These are phyloP conservation scores for Tarenaya hassleriana DNA, from an alignment of 345 rosid species.

Conservation along the genomic window DNA sequence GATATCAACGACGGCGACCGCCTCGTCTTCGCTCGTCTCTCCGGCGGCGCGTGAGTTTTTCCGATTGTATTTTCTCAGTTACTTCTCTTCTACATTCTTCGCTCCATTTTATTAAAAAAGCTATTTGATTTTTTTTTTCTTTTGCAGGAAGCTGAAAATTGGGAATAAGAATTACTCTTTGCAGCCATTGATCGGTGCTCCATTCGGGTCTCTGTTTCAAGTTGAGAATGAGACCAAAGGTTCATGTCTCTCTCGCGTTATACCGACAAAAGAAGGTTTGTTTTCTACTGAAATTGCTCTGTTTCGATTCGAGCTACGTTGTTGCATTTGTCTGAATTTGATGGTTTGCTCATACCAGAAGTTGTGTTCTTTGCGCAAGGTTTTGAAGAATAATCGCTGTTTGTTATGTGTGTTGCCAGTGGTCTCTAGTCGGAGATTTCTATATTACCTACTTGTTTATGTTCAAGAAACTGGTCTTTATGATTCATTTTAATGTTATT, in stretches of 20 bases:
- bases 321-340: background rate
- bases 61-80: slow-evolving; percentile 5
- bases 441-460: no score
- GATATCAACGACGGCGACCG: slow-evolving; percentile 97
- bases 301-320: slow-evolving; percentile 1
- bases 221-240: slow-evolving; percentile 61
- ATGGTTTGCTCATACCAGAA: background rate
- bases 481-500: background rate
- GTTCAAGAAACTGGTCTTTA: background rate
- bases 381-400: background rate
- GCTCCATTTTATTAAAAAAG: background rate
- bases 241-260: slow-evolving; percentile 43
- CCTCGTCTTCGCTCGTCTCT: slow-evolving; percentile 82
- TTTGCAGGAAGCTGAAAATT: slow-evolving; percentile 56
- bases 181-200: slow-evolving; percentile 74
- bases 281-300: slow-evolving; percentile 4
- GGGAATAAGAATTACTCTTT: slow-evolving; percentile 59
- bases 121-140: background rate
- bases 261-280: slow-evolving; percentile 50
- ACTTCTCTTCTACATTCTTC: background rate
- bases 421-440: no score
- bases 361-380: background rate
- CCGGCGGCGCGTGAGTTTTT: slow-evolving; percentile 60
- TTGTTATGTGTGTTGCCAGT: background rate
- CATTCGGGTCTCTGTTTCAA: slow-evolving; percentile 77